A percentile compares a stretch with the other conserved stretches of the same genome.
Conservation (phyloP, 73 alveolate species). For the Tetrahymena thermophila region DNA sequence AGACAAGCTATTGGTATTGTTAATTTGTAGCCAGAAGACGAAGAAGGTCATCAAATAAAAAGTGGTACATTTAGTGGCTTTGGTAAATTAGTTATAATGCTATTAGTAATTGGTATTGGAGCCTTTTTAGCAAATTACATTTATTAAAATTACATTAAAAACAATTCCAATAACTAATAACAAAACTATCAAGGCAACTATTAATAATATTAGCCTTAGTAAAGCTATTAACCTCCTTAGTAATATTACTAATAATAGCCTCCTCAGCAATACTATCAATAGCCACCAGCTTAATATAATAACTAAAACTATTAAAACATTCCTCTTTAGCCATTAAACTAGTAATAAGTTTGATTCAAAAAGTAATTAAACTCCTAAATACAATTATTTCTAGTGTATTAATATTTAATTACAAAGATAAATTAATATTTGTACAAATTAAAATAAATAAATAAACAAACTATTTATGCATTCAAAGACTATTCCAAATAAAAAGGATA, state of each 20-base stretch:
- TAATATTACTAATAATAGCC: not conserved
- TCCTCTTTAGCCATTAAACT: not conserved
- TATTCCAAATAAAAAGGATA: too few relatives aligned
- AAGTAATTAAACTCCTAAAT: not conserved
- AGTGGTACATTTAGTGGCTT: not conserved
- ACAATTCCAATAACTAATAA: not conserved
- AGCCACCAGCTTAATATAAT: not conserved
- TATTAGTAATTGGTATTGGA: not conserved
- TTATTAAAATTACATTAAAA: not conserved
- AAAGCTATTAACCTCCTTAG: not conserved
- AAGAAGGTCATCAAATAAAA: not conserved
- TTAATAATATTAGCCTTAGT: not conserved
- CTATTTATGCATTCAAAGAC: too few relatives aligned
- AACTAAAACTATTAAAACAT: too few relatives aligned
- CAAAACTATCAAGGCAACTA: not conserved
- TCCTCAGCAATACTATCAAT: not conserved
- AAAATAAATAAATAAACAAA: too few relatives aligned
- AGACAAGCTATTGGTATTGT: not conserved
- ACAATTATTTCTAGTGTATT: too few relatives aligned
- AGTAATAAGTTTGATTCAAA: not conserved
- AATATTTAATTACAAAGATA: too few relatives aligned
- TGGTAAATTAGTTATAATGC: not conserved
- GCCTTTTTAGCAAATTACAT: not conserved
- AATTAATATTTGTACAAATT: too few relatives aligned
- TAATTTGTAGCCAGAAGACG: not conserved